Percentiles rank a stretch among this genome's conserved stretches.
Evolutionary conservation across 1,284 basidiomycete genomes (phyloP).

Genomic region (Chalciporus sp.): DNA sequence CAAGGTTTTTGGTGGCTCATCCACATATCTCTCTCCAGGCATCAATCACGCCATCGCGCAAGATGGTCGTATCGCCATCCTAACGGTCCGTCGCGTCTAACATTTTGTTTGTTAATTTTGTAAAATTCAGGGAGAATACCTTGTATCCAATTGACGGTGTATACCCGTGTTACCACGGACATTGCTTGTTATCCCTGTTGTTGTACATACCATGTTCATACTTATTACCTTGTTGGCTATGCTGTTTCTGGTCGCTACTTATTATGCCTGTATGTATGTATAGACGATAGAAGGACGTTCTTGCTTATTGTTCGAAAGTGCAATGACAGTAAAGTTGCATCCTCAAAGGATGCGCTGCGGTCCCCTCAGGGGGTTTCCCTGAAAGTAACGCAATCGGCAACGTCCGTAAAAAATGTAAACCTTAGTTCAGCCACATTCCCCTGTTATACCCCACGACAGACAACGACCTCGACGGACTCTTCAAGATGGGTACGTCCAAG

Average conservation of each 20-base stretch:
- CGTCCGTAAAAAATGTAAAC: slow-evolving; percentile 34
- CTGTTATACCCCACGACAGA: slow-evolving; percentile 1
- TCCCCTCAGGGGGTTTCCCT: neutral
- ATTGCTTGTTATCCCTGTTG: slow-evolving; percentile 3
- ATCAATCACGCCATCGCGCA: slow-evolving; percentile 79
- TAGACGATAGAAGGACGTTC: neutral
- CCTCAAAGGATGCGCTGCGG: too few relatives aligned
- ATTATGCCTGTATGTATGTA: neutral
- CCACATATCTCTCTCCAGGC: slow-evolving; percentile 42
- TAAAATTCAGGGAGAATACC: neutral
- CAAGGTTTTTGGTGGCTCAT: neutral
- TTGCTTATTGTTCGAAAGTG: slow-evolving; percentile 10
- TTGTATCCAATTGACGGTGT: slow-evolving; percentile 5
- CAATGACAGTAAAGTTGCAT: too few relatives aligned
- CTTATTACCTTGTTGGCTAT: slow-evolving; percentile 15
- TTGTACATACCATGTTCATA: slow-evolving; percentile 23
- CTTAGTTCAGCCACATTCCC: slow-evolving; percentile 36
- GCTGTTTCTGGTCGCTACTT: neutral
- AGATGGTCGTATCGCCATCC: slow-evolving; percentile 76
- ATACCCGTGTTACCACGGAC: slow-evolving; percentile 12
- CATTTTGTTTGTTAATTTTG: neutral
- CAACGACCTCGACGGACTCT: slow-evolving; percentile 29
- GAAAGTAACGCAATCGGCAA: slow-evolving; percentile 16
- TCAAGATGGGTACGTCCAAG: slow-evolving; percentile 37
- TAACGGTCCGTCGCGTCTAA: slow-evolving; percentile 60